phyloP scores from a whole-genome alignment of 2,329 filamentous ascomycete species.

The Colletotrichum sp. region DNA sequence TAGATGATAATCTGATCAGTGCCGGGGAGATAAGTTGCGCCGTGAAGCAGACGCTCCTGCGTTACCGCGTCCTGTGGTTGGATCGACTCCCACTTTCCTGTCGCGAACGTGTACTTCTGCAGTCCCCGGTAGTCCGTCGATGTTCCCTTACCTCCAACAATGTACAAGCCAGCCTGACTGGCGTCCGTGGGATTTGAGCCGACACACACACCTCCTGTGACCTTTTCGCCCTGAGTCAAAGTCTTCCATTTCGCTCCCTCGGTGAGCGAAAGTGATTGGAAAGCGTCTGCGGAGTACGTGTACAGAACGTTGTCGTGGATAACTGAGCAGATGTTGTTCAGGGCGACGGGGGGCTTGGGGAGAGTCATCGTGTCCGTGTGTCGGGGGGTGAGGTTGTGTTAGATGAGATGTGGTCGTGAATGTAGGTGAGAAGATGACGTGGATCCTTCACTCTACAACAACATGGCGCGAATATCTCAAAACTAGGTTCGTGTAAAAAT shows the following conservation, averaged over 20 bases:
- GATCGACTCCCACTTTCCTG: constrained; percentile 57
- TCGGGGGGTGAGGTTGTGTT: background rate
- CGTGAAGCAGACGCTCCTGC: constrained; percentile 76
- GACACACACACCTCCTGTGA: constrained; percentile 80
- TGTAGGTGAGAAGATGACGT: background rate
- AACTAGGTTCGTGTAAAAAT: background rate
- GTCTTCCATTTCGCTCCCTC: constrained; percentile 75
- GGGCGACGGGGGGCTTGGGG: constrained; percentile 70
- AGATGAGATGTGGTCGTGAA: background rate
- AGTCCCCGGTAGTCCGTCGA: constrained; percentile 71
- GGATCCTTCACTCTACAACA: constrained; percentile 9
- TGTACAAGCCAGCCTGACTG: constrained; percentile 70
- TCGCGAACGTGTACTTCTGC: constrained; percentile 68
- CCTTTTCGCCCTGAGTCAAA: constrained; percentile 69
- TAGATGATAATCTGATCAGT: constrained; percentile 80
- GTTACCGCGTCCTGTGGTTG: constrained; percentile 54
- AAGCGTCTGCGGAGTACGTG: constrained; percentile 76
- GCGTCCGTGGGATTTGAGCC: constrained; percentile 67
- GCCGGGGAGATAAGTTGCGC: constrained; percentile 74
- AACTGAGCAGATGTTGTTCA: constrained; percentile 82
- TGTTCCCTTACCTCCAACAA: constrained; percentile 75
- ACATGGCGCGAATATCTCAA: background rate
- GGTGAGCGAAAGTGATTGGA: constrained; percentile 74
- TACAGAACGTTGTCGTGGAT: constrained; percentile 85
- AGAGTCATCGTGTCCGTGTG: constrained; percentile 64